Conservation (phyloP, 2,329 filamentous ascomycete species). For the Fusarium sp. region DNA sequence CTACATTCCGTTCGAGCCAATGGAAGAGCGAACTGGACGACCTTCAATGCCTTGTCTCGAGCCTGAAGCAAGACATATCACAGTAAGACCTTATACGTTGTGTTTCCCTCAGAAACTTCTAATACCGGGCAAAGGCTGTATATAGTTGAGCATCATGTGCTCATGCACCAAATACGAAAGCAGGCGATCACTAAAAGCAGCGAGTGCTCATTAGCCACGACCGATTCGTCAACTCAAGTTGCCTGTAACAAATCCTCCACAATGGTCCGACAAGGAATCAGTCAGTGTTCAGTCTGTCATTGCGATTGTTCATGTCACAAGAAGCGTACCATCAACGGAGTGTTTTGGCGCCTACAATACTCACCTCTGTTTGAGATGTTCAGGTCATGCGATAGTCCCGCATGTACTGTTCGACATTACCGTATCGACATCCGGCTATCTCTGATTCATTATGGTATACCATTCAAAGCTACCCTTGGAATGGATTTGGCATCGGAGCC, state of each 20-base stretch:
- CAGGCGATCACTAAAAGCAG: fast-evolving
- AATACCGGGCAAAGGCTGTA: neutral
- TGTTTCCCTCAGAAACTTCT: neutral
- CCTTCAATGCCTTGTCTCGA: neutral
- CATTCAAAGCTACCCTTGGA: neutral
- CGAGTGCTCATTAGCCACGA: neutral
- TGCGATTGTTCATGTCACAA: constrained; percentile 17
- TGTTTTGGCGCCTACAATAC: constrained; percentile 17
- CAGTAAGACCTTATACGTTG: neutral
- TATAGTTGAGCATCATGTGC: neutral
- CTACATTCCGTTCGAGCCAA: neutral
- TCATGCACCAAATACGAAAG: neutral
- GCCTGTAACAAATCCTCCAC: neutral
- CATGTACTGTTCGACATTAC: neutral
- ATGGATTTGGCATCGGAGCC: neutral
- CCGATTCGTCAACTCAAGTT: neutral
- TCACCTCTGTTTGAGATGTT: neutral
- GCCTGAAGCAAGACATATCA: constrained; percentile 1
- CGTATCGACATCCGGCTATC: neutral
- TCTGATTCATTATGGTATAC: neutral
- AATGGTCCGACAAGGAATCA: fast-evolving
- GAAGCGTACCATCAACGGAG: neutral
- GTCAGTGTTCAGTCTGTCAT: fast-evolving
- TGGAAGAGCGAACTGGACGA: constrained; percentile 16
- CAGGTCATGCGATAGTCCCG: neutral